Evolutionary conservation across 1,284 basidiomycete genomes (phyloP).

Genomic region (Anthracocystis panici-leucophaei): DNA sequence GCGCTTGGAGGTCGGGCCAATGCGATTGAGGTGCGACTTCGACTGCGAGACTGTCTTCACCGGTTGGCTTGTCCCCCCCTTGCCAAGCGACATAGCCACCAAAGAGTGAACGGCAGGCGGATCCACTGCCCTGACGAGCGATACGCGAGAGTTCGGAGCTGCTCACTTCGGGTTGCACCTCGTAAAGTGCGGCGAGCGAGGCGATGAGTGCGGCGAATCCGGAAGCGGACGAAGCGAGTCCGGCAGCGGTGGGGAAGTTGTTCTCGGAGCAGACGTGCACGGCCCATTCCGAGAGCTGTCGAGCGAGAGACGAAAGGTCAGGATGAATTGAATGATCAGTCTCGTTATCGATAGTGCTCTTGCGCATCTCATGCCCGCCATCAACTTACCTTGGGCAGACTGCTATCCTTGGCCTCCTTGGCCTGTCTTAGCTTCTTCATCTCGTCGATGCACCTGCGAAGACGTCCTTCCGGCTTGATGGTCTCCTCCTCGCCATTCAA

Average conservation of each 20-base stretch:
- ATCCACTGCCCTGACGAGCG: constrained; percentile 95
- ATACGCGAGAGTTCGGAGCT: constrained; percentile 85
- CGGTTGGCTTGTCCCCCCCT: constrained; percentile 78
- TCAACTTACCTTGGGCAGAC: constrained; percentile 54
- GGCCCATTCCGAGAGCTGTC: constrained; percentile 59
- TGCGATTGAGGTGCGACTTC: constrained; percentile 79
- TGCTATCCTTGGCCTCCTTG: constrained; percentile 74
- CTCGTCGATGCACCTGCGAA: constrained; percentile 87
- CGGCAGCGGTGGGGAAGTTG: constrained; percentile 99
- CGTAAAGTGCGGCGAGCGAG: constrained; percentile 88
- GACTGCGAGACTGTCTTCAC: constrained; percentile 87
- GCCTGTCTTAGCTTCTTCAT: constrained; percentile 82
- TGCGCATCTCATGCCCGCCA: not conserved
- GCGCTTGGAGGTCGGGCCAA: constrained; percentile 86
- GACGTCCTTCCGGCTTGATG: constrained; percentile 83
- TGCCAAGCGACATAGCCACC: constrained; percentile 98
- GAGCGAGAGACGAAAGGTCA: not conserved
- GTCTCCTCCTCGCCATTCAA: constrained; percentile 91
- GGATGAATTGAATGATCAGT: not conserved
- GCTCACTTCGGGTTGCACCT: constrained; percentile 76
- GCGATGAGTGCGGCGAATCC: constrained; percentile 95
- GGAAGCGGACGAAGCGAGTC: constrained; percentile 95
- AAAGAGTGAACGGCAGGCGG: constrained; percentile 95
- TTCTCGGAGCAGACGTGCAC: constrained; percentile 88
- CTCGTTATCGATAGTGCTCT: not conserved